phyloP scores from a whole-genome alignment of 495 filamentous ascomycete genomes.

The Lasiosphaeria hispida region DNA sequence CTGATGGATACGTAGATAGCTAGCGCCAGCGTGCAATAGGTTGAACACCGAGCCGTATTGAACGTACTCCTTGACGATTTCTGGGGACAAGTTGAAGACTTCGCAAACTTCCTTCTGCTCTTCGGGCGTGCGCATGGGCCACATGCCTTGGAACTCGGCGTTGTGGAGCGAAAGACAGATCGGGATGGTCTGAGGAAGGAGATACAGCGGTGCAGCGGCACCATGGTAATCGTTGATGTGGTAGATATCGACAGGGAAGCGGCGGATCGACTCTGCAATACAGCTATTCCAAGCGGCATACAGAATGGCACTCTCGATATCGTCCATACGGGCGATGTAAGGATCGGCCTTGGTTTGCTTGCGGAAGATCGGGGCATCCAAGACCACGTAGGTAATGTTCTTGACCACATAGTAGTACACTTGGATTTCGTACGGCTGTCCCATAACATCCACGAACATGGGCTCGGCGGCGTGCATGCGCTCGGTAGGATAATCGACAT shows the following conservation, averaged over 20 bases:
- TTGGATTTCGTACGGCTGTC: constrained; percentile 57
- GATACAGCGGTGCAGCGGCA: constrained; percentile 64
- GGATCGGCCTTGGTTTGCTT: constrained; percentile 62
- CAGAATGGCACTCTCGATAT: constrained; percentile 66
- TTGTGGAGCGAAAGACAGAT: constrained; percentile 51
- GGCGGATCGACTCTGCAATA: constrained; percentile 57
- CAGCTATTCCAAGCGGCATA: constrained; percentile 72
- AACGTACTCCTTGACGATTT: constrained; percentile 50
- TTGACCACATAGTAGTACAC: constrained; percentile 62
- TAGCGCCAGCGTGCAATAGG: constrained; percentile 66
- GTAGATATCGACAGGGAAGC: constrained; percentile 62
- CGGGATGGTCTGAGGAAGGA: constrained; percentile 56
- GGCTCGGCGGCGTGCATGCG: constrained; percentile 48
- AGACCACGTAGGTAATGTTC: constrained; percentile 68
- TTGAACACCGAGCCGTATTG: constrained; percentile 69
- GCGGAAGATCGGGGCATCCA: constrained; percentile 68
- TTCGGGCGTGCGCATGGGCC: constrained; percentile 64
- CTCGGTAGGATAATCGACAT: constrained; percentile 61
- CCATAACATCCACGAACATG: constrained; percentile 63
- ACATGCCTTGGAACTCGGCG: constrained; percentile 69
- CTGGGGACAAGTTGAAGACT: constrained; percentile 59
- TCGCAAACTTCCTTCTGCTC: constrained; percentile 64
- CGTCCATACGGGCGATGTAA: constrained; percentile 69
- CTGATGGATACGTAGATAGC: constrained; percentile 67
- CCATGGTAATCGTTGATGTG: constrained; percentile 80